Conservation (phyloP, 345 rosid genomes). For the Pugionium dolabratum region DNA sequence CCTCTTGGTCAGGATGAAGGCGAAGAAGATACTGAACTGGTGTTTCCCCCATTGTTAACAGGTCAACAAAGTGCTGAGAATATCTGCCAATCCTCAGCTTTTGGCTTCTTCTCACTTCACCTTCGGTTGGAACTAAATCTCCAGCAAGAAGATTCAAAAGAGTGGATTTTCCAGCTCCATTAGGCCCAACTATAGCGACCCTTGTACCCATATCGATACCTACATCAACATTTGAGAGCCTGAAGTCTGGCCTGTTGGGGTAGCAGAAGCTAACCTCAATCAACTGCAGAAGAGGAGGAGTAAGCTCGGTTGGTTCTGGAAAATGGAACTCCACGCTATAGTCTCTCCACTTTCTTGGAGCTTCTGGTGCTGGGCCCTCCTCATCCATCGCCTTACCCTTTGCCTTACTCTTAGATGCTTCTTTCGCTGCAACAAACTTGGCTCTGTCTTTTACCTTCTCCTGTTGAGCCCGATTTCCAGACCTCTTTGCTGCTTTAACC, state of each 20-base stretch:
- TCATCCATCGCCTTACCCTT: conserved; percentile 72
- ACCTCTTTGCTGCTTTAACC: conserved; percentile 78
- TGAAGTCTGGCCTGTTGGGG: conserved; percentile 79
- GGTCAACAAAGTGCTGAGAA: conserved; percentile 95
- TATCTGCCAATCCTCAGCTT: conserved; percentile 91
- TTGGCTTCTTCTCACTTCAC: conserved; percentile 85
- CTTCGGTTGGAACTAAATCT: conserved; percentile 76
- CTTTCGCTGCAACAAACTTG: conserved; percentile 69
- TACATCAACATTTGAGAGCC: conserved; percentile 77
- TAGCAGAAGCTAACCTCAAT: conserved; percentile 89
- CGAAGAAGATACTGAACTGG: conserved; percentile 94
- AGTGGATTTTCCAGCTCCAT: conserved; percentile 96
- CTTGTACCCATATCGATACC: conserved; percentile 99
- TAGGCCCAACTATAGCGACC: conserved; percentile 93
- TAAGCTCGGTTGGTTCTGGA: conserved; percentile 93
- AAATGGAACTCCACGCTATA: conserved; percentile 92
- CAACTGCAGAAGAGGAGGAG: conserved; percentile 89
- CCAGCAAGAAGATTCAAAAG: conserved; percentile 91
- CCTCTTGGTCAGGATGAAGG: conserved; percentile 95
- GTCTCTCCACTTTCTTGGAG: conserved; percentile 91
- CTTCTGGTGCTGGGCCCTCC: conserved; percentile 69
- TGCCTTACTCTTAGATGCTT: conserved; percentile 69
- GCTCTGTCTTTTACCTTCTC: conserved; percentile 91
- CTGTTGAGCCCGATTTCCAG: conserved; percentile 78
- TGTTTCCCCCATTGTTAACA: conserved; percentile 86